Percentiles rank a stretch among this genome's conserved stretches.
Evolutionary conservation across 176 grass and related monocot genomes (phyloP).

Genomic region (Oryza longistaminata): DNA sequence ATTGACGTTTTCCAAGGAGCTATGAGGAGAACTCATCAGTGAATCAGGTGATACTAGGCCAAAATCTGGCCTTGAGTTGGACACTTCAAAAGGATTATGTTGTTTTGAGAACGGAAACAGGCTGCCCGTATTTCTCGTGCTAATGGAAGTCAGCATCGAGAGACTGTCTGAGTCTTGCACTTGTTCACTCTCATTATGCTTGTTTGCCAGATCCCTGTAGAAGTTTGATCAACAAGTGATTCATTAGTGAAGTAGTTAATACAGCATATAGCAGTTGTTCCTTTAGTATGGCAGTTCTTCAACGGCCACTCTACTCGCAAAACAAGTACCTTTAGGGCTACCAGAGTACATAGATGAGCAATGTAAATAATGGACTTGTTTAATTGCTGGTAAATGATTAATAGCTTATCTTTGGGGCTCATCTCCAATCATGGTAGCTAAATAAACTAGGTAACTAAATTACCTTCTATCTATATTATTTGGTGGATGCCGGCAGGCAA

Average conservation of each 20-base stretch:
- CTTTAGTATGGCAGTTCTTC: not conserved
- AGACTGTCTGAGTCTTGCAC: constrained; percentile 51
- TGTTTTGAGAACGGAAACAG: constrained; percentile 68
- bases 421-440: not conserved
- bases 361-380: not conserved
- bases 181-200: constrained; percentile 52
- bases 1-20: constrained; percentile 55
- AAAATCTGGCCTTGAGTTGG: constrained; percentile 48
- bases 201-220: constrained; percentile 52
- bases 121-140: constrained; percentile 20
- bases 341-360: not conserved
- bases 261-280: not conserved
- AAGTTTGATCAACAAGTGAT: not conserved
- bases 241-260: constrained; percentile 22
- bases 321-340: not conserved
- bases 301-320: not conserved
- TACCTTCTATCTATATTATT: not conserved
- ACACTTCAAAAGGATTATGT: constrained; percentile 64
- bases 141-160: constrained; percentile 60
- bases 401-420: not conserved
- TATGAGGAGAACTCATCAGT: constrained; percentile 56
- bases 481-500: not conserved
- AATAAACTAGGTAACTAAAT: not conserved
- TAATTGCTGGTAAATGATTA: not conserved
- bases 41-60: constrained; percentile 56